phyloP scores from a whole-genome alignment of 2,329 filamentous ascomycete genomes.

The Cercospora janseana region DNA sequence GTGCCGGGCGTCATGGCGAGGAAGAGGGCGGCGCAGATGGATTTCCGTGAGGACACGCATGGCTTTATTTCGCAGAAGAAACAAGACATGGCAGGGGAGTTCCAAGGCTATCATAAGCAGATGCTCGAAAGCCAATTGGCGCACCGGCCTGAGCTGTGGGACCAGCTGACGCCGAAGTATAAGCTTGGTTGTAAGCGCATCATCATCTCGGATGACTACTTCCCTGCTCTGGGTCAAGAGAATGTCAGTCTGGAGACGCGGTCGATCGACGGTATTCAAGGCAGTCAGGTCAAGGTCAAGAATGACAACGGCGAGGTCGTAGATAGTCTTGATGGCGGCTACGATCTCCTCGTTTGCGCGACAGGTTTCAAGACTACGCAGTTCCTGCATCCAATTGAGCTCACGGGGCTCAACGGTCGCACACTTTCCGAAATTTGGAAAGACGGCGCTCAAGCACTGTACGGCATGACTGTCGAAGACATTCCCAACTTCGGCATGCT shows the following conservation, averaged over 20 bases:
- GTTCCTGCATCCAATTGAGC: conserved; percentile 58
- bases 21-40: conserved; percentile 54
- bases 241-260: conserved; percentile 55
- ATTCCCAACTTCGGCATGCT: conserved; percentile 59
- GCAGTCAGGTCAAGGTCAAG: conserved; percentile 49
- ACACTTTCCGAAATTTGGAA: conserved; percentile 54
- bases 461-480: conserved; percentile 51
- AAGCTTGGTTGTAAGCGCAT: conserved; percentile 56
- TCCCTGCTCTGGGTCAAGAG: conserved; percentile 47
- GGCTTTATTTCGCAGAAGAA: conserved; percentile 46
- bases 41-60: conserved; percentile 52
- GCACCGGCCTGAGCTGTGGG: conserved; percentile 51
- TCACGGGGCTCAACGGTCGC: conserved; percentile 48
- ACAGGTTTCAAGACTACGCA: conserved; percentile 60
- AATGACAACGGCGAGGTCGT: conserved; percentile 31
- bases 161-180: conserved; percentile 55
- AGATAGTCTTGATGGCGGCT: conserved; percentile 35
- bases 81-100: conserved; percentile 43
- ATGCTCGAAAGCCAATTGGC: conserved; percentile 50
- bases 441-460: conserved; percentile 52
- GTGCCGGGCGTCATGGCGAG: conserved; percentile 52
- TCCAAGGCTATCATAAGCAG: conserved; percentile 39
- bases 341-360: conserved; percentile 58
- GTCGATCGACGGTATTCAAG: conserved; percentile 48
- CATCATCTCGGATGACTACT: conserved; percentile 58